Percentiles rank a stretch among this genome's conserved stretches.
Evolutionary conservation across 2,329 filamentous ascomycete genomes (phyloP).

Genomic region (Cladosporium sp.): DNA sequence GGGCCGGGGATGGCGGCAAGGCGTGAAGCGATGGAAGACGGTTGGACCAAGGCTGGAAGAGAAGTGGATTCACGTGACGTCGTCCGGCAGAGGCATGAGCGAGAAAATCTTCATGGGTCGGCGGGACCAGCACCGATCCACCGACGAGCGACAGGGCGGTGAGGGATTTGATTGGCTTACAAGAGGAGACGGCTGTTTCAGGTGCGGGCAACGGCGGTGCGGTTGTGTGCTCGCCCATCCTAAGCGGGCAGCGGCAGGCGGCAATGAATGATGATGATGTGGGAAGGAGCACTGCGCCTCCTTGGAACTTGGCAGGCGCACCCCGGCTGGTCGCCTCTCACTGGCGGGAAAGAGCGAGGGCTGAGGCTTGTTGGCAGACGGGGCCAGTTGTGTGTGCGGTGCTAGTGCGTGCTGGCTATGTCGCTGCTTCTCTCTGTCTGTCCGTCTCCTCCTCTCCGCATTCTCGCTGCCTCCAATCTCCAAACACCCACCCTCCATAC

Average conservation of each 20-base stretch:
- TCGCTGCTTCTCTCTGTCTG: background rate
- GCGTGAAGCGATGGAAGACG: too few relatives aligned
- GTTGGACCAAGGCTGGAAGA: too few relatives aligned
- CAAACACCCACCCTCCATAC: background rate
- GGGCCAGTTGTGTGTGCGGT: too few relatives aligned
- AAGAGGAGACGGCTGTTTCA: background rate
- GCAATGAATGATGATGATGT: background rate
- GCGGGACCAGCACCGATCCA: background rate
- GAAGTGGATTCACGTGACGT: too few relatives aligned
- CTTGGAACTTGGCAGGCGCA: slow-evolving; percentile 2
- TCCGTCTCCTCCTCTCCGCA: slow-evolving; percentile 4
- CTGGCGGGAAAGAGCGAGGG: background rate
- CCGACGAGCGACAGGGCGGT: background rate
- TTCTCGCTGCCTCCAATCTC: slow-evolving; percentile 7
- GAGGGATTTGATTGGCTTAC: background rate
- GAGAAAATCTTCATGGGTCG: too few relatives aligned
- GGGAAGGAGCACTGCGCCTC: background rate
- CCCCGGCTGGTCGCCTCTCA: background rate
- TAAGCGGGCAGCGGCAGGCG: background rate
- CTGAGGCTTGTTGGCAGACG: too few relatives aligned
- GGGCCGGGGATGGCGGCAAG: too few relatives aligned
- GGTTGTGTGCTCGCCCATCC: too few relatives aligned
- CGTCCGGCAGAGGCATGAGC: too few relatives aligned
- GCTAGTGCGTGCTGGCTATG: too few relatives aligned
- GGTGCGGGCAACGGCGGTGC: background rate